Base-by-base conservation (phyloP, 2,329 filamentous ascomycete genomes). In the Coniochaeta sp. region DNA sequence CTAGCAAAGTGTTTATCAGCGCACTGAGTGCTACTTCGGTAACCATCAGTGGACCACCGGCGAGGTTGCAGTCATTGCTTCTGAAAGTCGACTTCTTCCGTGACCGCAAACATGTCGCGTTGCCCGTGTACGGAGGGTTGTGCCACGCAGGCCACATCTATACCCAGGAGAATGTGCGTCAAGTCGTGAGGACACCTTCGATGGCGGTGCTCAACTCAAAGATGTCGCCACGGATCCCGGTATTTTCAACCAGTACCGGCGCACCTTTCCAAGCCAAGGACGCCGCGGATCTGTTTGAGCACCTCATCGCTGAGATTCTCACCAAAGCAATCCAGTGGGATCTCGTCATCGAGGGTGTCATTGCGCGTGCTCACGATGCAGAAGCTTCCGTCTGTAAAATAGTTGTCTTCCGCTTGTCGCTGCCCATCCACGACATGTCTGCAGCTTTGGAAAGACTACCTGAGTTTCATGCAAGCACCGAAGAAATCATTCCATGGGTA, bases 61-160 rank as follows among this genome's bases (percentile, higher is more conserved):
- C 69, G 2, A 61, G 67, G 3, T 61, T 77, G 9, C 70, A 72
- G 55, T 58, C 60, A 1, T 17, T 69, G 10, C 69, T 77, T 47
- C 65, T 62, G 24, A 60, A 62, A 1, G 63, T 68, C 0, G 65
- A 72, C 28, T 70, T 70, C 50, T 68, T 74, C 38, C 69, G 70
- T 1, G 66, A 72, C 58, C 58, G 62, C 26, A 73, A 70, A 32
- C 66, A 47, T 22, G 60, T 74, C 4, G 56, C 67, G 1, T 59
- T 79, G 10, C 73, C 75, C 0, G 71, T 79, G 1, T 75, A 72
- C 38, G 70, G 64, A 2, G 69, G 70, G 1, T 65, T 78, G 4
- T 78, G 74, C 55, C 77, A 79, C 62, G 75, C 76, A 16, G 56
- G 61, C 0, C 75, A 79, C 60, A 66, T 79, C 19, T 78, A 77